Percentiles rank a stretch among this genome's conserved stretches.
Evolutionary conservation across 2,329 filamentous ascomycete species (phyloP).

Genomic region (Didymella arachidicola): DNA sequence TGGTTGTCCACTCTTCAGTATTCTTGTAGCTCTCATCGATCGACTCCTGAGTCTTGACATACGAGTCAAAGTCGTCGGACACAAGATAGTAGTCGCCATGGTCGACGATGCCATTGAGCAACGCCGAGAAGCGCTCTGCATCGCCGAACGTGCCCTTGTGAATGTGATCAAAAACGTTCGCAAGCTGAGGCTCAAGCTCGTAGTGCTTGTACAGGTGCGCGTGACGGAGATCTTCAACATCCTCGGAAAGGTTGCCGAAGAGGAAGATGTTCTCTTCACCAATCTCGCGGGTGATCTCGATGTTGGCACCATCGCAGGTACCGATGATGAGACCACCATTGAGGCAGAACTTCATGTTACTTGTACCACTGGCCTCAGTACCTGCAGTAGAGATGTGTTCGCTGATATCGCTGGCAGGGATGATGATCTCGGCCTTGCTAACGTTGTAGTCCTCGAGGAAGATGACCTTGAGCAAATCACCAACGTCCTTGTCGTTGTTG

Average conservation of each 20-base stretch:
- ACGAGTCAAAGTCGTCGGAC: constrained; percentile 95
- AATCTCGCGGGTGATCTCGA: constrained; percentile 97
- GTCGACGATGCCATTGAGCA: constrained; percentile 84
- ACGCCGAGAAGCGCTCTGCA: constrained; percentile 76
- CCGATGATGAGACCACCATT: constrained; percentile 98
- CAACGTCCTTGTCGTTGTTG: constrained; percentile 90
- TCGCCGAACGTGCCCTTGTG: constrained; percentile 82
- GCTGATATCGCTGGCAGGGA: constrained; percentile 92
- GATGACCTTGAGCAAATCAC: constrained; percentile 93
- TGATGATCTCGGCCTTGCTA: constrained; percentile 97
- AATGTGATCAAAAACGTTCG: constrained; percentile 84
- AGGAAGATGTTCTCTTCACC: constrained; percentile 98
- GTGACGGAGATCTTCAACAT: constrained; percentile 95
- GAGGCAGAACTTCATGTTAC: constrained; percentile 99
- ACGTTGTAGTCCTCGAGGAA: constrained; percentile 99
- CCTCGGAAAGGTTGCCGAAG: constrained; percentile 93
- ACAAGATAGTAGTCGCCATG: constrained; percentile 98
- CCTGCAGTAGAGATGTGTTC: constrained; percentile 99
- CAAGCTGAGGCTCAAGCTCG: constrained; percentile 76
- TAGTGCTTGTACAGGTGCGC: constrained; percentile 84
- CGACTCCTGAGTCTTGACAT: constrained; percentile 86
- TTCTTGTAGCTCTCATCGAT: constrained; percentile 93
- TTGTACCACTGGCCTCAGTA: constrained; percentile 86
- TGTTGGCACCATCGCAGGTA: constrained; percentile 97
- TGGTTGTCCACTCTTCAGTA: constrained; percentile 90